phyloP scores from a whole-genome alignment of 352 stramenopile genomes.

The Thalassiosira mediterranea region DNA sequence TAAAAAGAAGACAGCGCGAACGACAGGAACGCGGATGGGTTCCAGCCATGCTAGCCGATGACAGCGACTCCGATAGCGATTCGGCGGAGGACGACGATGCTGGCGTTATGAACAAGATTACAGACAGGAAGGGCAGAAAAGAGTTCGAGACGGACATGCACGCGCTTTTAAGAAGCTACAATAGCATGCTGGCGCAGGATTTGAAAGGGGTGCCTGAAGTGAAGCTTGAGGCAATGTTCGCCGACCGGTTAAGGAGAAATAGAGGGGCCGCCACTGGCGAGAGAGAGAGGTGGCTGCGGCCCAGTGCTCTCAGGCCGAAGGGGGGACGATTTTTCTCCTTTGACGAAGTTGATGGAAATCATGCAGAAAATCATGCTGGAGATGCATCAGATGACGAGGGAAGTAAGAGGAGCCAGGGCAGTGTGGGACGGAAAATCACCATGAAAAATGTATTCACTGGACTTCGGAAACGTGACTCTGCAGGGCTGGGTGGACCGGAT shows the following conservation, averaged over 20 bases:
- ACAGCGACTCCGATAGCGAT: constrained; percentile 17
- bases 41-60: not conserved
- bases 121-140: constrained; percentile 47
- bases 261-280: no score
- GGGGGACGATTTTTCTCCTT: constrained; percentile 15
- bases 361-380: not conserved
- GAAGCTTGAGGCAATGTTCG: constrained; percentile 29
- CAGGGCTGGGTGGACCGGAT: no score
- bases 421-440: not conserved
- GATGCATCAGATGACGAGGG: constrained; percentile 15
- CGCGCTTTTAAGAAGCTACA: constrained; percentile 51
- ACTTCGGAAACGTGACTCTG: no score
- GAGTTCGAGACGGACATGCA: constrained; percentile 71
- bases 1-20: not conserved
- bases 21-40: not conserved
- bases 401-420: constrained; percentile 10
- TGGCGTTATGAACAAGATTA: constrained; percentile 54
- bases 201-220: constrained; percentile 52
- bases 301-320: not conserved
- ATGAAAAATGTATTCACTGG: no score
- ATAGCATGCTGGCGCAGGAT: constrained; percentile 63
- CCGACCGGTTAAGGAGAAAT: constrained; percentile 31
- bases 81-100: constrained; percentile 25
- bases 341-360: constrained; percentile 11
- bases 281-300: not conserved